A percentile compares a stretch with the other conserved stretches of the same genome.
Evolutionary conservation across 768 basidiomycete genomes (phyloP).

Genomic region (Galerina sulciceps): DNA sequence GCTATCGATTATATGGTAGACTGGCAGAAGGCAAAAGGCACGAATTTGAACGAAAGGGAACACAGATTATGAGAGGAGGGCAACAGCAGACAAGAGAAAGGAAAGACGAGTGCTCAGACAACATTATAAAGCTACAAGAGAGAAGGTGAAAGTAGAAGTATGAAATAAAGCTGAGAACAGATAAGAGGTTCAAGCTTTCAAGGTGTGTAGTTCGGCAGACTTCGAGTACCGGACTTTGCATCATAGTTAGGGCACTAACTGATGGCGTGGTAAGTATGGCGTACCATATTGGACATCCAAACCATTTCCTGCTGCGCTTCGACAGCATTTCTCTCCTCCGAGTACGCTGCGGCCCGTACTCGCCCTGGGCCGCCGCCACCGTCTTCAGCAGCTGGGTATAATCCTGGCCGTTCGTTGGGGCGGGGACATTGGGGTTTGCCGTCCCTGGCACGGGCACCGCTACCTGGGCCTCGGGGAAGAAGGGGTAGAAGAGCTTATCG

Average conservation of each 20-base stretch:
- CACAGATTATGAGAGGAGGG: too few relatives aligned
- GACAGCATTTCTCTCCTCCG: constrained; percentile 66
- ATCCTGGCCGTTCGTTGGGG: constrained; percentile 7
- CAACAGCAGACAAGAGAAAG: too few relatives aligned
- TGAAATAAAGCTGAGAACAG: neutral
- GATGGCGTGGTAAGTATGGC: neutral
- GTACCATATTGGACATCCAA: constrained; percentile 17
- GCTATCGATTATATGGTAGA: neutral
- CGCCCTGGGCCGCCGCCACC: constrained; percentile 59
- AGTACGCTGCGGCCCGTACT: constrained; percentile 65
- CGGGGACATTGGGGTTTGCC: constrained; percentile 11
- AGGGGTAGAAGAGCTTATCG: constrained; percentile 74
- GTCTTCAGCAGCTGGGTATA: constrained; percentile 62
- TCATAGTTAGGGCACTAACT: neutral
- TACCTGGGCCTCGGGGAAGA: constrained; percentile 60
- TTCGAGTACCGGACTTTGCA: constrained; percentile 1
- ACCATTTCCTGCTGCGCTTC: constrained; percentile 26
- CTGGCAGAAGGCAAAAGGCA: too few relatives aligned
- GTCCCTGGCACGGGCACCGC: constrained; percentile 12
- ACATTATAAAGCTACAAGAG: neutral
- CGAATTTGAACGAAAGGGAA: too few relatives aligned
- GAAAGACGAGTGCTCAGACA: neutral
- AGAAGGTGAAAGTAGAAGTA: neutral
- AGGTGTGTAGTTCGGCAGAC: constrained; percentile 7
- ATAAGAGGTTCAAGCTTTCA: neutral